These are phyloP conservation scores for Agrocybe pediades DNA, from an alignment of 768 basidiomycete genomes.

Conservation along the genomic window DNA sequence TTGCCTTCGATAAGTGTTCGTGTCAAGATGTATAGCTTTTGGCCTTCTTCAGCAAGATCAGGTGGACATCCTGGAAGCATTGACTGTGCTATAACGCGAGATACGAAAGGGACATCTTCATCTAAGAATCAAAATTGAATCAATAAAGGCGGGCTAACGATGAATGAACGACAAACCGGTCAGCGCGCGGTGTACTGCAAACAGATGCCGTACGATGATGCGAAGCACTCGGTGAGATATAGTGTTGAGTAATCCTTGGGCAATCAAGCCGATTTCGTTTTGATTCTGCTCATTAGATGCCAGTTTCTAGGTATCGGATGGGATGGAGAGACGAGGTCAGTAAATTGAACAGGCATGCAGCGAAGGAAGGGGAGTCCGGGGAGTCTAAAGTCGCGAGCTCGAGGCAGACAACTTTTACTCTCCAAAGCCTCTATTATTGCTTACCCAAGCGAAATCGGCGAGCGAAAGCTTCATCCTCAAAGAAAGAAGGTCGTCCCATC, in stretches of 20 bases:
- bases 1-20: conserved; percentile 20
- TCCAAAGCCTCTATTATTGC: conserved; percentile 5
- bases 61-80: conserved; percentile 49
- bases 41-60: conserved; percentile 39
- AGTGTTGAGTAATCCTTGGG: conserved; percentile 47
- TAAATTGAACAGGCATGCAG: not conserved
- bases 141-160: not conserved
- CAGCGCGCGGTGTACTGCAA: conserved; percentile 44
- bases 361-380: no score
- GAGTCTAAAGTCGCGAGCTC: no score
- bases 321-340: not conserved
- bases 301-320: conserved; percentile 37
- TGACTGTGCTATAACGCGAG: conserved; percentile 62
- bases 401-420: no score
- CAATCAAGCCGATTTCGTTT: conserved; percentile 50
- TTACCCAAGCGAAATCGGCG: conserved; percentile 52
- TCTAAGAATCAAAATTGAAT: not conserved
- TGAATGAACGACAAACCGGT: conserved; percentile 38
- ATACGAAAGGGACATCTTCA: conserved; percentile 69
- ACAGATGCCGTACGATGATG: conserved; percentile 58
- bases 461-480: conserved; percentile 59
- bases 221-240: conserved; percentile 58
- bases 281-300: conserved; percentile 39
- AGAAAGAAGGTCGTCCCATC: conserved; percentile 53
- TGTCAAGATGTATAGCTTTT: conserved; percentile 28